A percentile compares a stretch with the other conserved stretches of the same genome.
Evolutionary conservation across 2,329 filamentous ascomycete genomes (phyloP).

Genomic region (Cladosporium austrohemisphaericum): DNA sequence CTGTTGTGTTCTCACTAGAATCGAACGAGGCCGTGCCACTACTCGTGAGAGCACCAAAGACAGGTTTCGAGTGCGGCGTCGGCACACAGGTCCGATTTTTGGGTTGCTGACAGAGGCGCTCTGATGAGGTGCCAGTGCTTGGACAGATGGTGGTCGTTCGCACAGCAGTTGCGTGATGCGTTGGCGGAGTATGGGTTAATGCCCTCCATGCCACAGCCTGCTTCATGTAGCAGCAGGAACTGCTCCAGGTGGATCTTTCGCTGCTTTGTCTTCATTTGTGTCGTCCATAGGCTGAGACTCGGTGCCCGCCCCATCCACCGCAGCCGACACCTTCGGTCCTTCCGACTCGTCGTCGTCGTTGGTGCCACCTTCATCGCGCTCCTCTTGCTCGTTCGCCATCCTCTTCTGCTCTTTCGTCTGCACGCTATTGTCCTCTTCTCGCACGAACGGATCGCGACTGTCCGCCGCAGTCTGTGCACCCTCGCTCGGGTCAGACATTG

Average conservation of each 20-base stretch:
- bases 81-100: too few species aligned
- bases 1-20: too few species aligned
- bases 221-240: too few species aligned
- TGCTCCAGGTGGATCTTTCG: background rate
- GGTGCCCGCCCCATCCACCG: background rate
- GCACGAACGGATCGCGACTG: constrained; percentile 31
- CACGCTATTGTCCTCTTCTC: constrained; percentile 30
- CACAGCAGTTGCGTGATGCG: too few species aligned
- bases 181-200: too few species aligned
- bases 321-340: background rate
- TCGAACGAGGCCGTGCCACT: too few species aligned
- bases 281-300: background rate
- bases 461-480: constrained; percentile 32
- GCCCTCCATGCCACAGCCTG: too few species aligned
- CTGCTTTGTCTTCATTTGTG: background rate
- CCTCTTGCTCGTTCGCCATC: constrained; percentile 25
- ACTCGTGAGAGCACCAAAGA: too few species aligned
- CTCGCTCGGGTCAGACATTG: constrained; percentile 23
- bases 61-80: too few species aligned
- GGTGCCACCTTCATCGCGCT: constrained; percentile 8
- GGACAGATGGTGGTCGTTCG: too few species aligned
- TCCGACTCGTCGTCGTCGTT: background rate
- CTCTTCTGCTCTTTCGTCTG: constrained; percentile 33
- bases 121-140: too few species aligned
- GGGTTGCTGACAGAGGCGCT: too few species aligned